Base-by-base conservation (phyloP, 306 rosid genomes). In the Abrus precatorius region DNA sequence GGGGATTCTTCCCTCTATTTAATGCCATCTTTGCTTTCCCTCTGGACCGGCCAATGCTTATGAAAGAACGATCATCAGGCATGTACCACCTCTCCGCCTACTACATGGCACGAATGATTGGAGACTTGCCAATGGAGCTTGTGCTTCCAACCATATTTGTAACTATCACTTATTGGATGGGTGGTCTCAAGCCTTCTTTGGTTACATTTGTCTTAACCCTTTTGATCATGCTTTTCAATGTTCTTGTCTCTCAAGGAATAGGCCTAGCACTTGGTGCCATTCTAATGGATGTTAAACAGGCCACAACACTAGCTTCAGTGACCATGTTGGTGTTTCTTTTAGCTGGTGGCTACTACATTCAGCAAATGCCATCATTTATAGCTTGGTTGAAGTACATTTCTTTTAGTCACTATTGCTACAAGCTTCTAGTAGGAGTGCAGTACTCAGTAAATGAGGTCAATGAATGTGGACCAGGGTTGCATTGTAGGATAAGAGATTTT, bases 251-350 rank as follows among this genome's bases (percentile, higher is more conserved):
- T 20, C 97, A 92, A 86, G 95, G 97, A 54, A 82, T 89, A 36
- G 97, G 95, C 49, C 91, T 92, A 7, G 97, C 94, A 61, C 88
- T 92, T n/a, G 97, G 97, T 6, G 97, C 97, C 5, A 84, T 90
- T 43, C 85, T 92, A 50, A 90, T 92, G 94, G 87, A 92, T 66
- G 89, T 86, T 12, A 92, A 92, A 40, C 90, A 88, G 53, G 90
- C 90, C 34, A 88, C 97, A 41, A 90, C 93, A 30, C 74, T 92
- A 38, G 88, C 93, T 47, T 87, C 93, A 9, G 94, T 90, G 53
- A 84, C 88, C 9, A 92, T 87, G 97, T 78, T 90, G 32, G 90
- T 87, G 29, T 92, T 92, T 80, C 79, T 92, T 56, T 73, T 92
- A 3, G 90, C 77, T 54, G 97, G 92, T 2, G 97, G 97, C 1